phyloP scores from a whole-genome alignment of 2,329 filamentous ascomycete species.

The Exophiala lecanii-corni region DNA sequence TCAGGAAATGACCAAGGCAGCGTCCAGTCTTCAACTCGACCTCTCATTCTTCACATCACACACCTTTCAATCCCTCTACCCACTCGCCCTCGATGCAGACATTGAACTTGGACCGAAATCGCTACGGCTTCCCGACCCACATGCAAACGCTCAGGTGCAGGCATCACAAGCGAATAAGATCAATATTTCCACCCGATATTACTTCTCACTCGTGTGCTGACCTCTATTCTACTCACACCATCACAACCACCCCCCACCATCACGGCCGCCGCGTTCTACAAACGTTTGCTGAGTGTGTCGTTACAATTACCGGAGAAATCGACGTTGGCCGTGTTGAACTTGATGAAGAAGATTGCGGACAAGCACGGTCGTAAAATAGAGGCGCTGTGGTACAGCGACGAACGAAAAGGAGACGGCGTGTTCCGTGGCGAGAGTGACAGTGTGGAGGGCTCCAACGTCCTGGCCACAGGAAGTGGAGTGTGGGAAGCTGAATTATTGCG shows the following conservation, averaged over 20 bases:
- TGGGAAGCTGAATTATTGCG: conserved; percentile 91
- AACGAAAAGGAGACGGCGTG: conserved; percentile 82
- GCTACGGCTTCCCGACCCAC: conserved; percentile 64
- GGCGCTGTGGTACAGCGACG: conserved; percentile 90
- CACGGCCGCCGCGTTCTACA: conserved; percentile 85
- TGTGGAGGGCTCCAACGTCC: conserved; percentile 84
- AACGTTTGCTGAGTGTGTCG: conserved; percentile 76
- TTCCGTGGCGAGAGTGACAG: conserved; percentile 70
- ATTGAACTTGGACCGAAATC: conserved; percentile 77
- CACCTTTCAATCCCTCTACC: conserved; percentile 79
- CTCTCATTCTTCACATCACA: conserved; percentile 93
- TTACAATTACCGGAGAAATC: conserved; percentile 91
- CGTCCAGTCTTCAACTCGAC: conserved; percentile 77
- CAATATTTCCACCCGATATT: conserved; percentile 96
- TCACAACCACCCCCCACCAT: conserved; percentile 68
- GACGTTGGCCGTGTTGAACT: conserved; percentile 68
- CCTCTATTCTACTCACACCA: conserved; percentile 70
- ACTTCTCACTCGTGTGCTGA: conserved; percentile 80
- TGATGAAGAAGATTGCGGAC: conserved; percentile 73
- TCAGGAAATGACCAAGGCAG: conserved; percentile 84
- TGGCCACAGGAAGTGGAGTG: conserved; percentile 65
- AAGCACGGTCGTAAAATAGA: conserved; percentile 77
- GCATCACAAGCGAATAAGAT: conserved; percentile 58
- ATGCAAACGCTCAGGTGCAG: conserved; percentile 36
- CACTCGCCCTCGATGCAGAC: conserved; percentile 74